Evolutionary conservation across 352 stramenopile genomes (phyloP).

Genomic region (Pythium folliculosum): DNA sequence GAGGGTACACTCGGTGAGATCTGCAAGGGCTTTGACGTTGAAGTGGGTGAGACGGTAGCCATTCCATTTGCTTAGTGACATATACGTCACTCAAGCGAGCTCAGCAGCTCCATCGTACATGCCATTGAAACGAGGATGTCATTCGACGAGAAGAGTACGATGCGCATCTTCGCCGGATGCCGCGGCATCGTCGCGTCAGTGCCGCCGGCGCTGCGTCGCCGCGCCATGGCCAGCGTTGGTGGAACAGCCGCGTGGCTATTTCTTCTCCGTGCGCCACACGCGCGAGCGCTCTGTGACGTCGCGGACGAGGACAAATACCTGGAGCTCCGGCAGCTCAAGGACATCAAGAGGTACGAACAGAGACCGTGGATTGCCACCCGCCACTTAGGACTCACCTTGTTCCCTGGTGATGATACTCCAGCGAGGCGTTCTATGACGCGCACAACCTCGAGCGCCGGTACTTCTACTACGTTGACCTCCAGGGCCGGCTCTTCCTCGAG

Average conservation of each 20-base stretch:
- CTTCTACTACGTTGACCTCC: conserved; percentile 86
- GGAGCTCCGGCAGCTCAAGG: conserved; percentile 72
- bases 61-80: conserved; percentile 1
- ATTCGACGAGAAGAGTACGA: not conserved
- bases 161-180: not conserved
- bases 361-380: not conserved
- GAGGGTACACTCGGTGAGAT: no score
- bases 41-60: not conserved
- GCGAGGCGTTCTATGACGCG: conserved; percentile 73
- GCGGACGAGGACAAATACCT: conserved; percentile 69
- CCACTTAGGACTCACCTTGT: not conserved
- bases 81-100: not conserved
- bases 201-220: not conserved
- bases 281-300: conserved; percentile 7
- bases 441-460: conserved; percentile 65
- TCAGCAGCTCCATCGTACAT: not conserved
- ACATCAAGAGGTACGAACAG: conserved; percentile 71
- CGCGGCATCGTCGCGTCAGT: not conserved
- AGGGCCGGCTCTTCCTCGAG: conserved; percentile 79
- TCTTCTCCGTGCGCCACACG: not conserved
- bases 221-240: no score
- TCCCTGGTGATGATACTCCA: conserved; percentile 13
- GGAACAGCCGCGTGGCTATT: not conserved
- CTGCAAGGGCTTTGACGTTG: no score
- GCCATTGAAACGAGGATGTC: not conserved